phyloP scores from a whole-genome alignment of 257 asterid species.

The Solanum medicagineum region DNA sequence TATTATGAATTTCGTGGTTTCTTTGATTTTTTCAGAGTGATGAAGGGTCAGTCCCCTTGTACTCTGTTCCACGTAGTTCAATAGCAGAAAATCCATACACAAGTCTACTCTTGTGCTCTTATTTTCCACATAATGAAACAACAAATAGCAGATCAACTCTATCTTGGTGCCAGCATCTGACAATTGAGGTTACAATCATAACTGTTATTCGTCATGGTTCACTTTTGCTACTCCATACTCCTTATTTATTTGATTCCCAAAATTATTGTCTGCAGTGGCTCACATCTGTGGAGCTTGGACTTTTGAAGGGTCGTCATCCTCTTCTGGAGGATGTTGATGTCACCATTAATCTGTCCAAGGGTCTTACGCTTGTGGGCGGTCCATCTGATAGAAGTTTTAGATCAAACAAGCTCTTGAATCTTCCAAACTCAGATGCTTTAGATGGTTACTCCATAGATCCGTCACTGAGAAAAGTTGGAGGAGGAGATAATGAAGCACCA shows the following conservation, averaged over 20 bases:
- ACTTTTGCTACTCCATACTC: not conserved
- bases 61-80: constrained; percentile 72
- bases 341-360: constrained; percentile 58
- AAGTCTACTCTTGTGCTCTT: constrained; percentile 76
- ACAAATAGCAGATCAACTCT: constrained; percentile 17
- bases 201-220: not conserved
- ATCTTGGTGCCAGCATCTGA: constrained; percentile 72
- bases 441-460: constrained; percentile 18
- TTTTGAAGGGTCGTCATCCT: constrained; percentile 95
- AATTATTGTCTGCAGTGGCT: constrained; percentile 63
- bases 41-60: constrained; percentile 59
- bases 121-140: constrained; percentile 26
- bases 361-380: constrained; percentile 26
- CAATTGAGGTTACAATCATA: constrained; percentile 52
- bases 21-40: constrained; percentile 48
- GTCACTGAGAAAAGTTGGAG: constrained; percentile 17
- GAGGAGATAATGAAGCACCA: constrained; percentile 9
- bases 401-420: constrained; percentile 22
- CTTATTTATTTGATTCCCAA: not conserved
- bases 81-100: constrained; percentile 85
- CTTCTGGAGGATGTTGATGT: constrained; percentile 79
- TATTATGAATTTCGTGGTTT: constrained; percentile 16
- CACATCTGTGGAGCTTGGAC: constrained; percentile 89
- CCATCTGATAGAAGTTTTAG: constrained; percentile 21
- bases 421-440: constrained; percentile 14